phyloP scores from a whole-genome alignment of 2,329 filamentous ascomycete genomes.

The Aspergillus phoenicis region DNA sequence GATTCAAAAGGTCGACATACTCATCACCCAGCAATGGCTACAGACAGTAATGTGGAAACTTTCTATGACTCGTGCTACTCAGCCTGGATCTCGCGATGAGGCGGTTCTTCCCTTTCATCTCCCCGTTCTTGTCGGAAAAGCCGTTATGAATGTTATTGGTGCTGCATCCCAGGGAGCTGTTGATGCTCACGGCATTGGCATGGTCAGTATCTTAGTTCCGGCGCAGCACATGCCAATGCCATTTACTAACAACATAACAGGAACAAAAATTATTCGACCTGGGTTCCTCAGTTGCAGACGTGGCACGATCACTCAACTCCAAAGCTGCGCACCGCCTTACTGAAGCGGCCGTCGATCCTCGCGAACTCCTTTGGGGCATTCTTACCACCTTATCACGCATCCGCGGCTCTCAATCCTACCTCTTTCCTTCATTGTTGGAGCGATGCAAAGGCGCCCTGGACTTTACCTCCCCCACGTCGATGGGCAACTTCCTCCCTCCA shows the following conservation, averaged over 20 bases:
- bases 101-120: constrained; percentile 66
- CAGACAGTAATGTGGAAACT: constrained; percentile 72
- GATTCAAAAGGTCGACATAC: constrained; percentile 68
- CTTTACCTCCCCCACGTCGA: constrained; percentile 34
- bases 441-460: constrained; percentile 35
- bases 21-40: constrained; percentile 72
- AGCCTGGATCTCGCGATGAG: constrained; percentile 57
- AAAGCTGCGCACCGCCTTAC: constrained; percentile 32
- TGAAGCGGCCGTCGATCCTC: constrained; percentile 35
- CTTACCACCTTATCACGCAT: constrained; percentile 41
- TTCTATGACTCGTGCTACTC: constrained; percentile 67
- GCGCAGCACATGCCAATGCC: neutral
- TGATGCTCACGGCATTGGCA: constrained; percentile 72
- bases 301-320: constrained; percentile 34
- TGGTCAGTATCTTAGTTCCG: constrained; percentile 58
- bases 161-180: constrained; percentile 74
- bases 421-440: constrained; percentile 37
- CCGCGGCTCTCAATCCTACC: constrained; percentile 42
- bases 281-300: constrained; percentile 37
- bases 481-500: constrained; percentile 29
- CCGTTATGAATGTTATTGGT: constrained; percentile 67
- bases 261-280: constrained; percentile 44
- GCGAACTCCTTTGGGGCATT: constrained; percentile 44
- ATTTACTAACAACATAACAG: constrained; percentile 19
- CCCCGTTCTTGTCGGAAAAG: constrained; percentile 64